Percentiles rank a stretch among this genome's conserved stretches.
Evolutionary conservation across 192 early-diverging fungal genomes (phyloP).

Genomic region (Dissophora globulifera): DNA sequence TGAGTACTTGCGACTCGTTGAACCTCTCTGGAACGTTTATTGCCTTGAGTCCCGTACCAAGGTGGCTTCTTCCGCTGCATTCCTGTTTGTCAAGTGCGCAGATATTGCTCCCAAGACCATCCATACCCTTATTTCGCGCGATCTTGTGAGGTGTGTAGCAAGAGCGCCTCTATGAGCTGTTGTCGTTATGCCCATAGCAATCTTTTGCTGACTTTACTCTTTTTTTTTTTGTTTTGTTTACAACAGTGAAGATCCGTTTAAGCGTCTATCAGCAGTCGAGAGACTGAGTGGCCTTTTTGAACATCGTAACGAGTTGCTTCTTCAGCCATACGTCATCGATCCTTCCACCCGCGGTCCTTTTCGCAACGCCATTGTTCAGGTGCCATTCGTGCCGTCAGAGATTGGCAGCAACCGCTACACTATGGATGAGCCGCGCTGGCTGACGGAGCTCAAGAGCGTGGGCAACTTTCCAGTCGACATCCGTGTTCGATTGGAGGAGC

Average conservation of each 20-base stretch:
- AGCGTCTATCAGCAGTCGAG: slow-evolving; percentile 50
- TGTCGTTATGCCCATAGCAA: not conserved
- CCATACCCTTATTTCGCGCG: slow-evolving; percentile 52
- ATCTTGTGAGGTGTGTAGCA: slow-evolving; percentile 57
- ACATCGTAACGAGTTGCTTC: slow-evolving; percentile 58
- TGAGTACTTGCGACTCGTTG: slow-evolving; percentile 52
- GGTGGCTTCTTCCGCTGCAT: slow-evolving; percentile 56
- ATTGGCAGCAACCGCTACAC: slow-evolving; percentile 63
- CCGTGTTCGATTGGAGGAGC: slow-evolving; percentile 59
- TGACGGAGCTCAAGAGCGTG: slow-evolving; percentile 58
- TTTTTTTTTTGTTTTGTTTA: not conserved
- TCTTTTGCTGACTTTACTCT: not conserved
- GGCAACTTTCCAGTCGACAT: slow-evolving; percentile 62
- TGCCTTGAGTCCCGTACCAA: slow-evolving; percentile 59
- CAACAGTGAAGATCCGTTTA: slow-evolving; percentile 49
- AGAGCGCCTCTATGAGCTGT: not conserved
- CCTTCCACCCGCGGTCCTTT: slow-evolving; percentile 60
- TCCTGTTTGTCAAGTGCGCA: slow-evolving; percentile 67
- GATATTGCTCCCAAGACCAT: slow-evolving; percentile 60
- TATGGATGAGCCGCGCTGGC: slow-evolving; percentile 63
- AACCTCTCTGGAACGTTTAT: slow-evolving; percentile 60
- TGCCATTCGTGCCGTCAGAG: slow-evolving; percentile 64
- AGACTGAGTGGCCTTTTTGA: slow-evolving; percentile 59
- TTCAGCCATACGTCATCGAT: slow-evolving; percentile 59
- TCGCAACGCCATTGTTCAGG: slow-evolving; percentile 54